Evolutionary conservation across 495 filamentous ascomycete species (phyloP), one percentile per base, ranked within the genome.

Genomic region (Aspergillus sclerotiicarbonarius): DNA sequence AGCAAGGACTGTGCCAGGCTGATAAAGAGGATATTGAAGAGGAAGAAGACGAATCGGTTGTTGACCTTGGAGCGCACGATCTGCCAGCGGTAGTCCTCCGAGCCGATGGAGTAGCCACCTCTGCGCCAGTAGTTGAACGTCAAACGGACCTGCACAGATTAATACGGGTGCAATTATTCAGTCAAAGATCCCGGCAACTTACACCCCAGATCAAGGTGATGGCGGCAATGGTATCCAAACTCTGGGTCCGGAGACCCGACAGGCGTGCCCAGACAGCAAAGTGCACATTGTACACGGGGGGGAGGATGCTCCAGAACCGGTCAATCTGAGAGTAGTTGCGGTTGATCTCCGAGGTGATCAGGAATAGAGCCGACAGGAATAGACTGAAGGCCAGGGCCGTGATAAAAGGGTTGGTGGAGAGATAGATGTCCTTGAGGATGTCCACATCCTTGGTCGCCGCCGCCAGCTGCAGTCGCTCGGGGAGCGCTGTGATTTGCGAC

Each of bases 91-190:
- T 99, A 99, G 72, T 99, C 95, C 71, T 99, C 92, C 10, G 84
- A 86, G 30, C 94, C 93, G 57, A 90, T 79, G 21, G 76, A 72
- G 69, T 98, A 99, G 16, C 95, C 95, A 18, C 95, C 95, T 71
- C 90, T 95, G 51, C 95, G 88, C 89, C 89, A 96, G 71, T 96
- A 99, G 74, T 99, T 99, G 82, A 81, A 97, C 3, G 94, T 96
- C 67, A 99, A 76, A 39, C 95, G 88, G 51, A 77, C 57, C 87
- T 90, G 65, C 8, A 20, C 12, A 44, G 30, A 21, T 61, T 39
- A 54, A 52, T 44, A 8, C 7, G 6, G 10, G 15, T 33, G 15
- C 0, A 44, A 39, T 16, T 33, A 44, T 12, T 19, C 35, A 13
- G 15, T 16, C 8, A 1, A 18, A 25, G 15, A 18, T 4, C 13